Conservation (phyloP, 83 land plant species). For the Diphasiastrum complanatum region DNA sequence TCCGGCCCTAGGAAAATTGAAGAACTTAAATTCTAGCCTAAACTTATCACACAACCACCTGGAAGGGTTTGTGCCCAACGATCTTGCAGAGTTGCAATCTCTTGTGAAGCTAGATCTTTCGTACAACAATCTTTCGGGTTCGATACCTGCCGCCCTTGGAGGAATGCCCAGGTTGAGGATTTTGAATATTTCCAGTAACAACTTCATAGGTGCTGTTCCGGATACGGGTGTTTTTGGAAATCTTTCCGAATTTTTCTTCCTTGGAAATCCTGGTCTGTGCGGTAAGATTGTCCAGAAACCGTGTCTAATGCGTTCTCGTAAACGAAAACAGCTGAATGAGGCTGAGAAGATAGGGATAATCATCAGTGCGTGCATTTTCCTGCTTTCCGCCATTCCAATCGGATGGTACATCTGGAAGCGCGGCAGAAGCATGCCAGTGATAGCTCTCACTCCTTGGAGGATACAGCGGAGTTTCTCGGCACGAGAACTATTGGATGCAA, state of each 20-base stretch:
- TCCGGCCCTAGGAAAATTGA: not conserved
- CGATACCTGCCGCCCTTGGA: not conserved
- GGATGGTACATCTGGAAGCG: not conserved
- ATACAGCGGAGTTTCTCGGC: constrained; percentile 9
- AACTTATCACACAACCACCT: not conserved
- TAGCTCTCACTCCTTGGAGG: constrained; percentile 4
- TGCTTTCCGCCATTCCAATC: not conserved
- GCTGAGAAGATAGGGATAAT: not conserved
- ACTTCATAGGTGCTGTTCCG: constrained; percentile 8
- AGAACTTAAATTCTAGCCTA: not conserved
- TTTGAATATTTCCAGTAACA: constrained; percentile 15
- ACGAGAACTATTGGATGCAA: constrained; percentile 9
- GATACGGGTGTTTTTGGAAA: not conserved
- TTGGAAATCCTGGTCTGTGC: constrained; percentile 11
- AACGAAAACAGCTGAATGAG: not conserved
- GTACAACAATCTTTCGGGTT: not conserved
- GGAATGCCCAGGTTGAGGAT: not conserved
- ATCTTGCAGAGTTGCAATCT: not conserved
- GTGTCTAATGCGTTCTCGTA: not conserved
- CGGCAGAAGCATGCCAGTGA: not conserved
- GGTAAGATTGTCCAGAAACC: not conserved
- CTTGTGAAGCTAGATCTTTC: not conserved
- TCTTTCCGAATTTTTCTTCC: not conserved
- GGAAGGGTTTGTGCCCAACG: not conserved
- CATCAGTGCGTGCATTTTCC: not conserved